phyloP scores from a whole-genome alignment of 176 grass and related monocot genomes.

The sorghum (Sorghum bicolor) region Sorghum_bicolor_NCBIv3 NC_012873.2:62237501-62238000 shows the following conservation, averaged over 20 bases:
- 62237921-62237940: too few relatives aligned
- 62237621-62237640: not conserved
- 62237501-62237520: constrained; percentile 4
- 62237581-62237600: not conserved
- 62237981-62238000: too few relatives aligned
- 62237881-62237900: not conserved
- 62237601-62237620: not conserved
- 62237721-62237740: too few relatives aligned
- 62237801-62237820: not conserved
- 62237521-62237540: not conserved
- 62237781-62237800: not conserved
- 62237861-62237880: not conserved
- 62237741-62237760: too few relatives aligned
- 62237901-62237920: not conserved
- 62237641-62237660: not conserved
- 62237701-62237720: too few relatives aligned
- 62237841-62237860: not conserved
- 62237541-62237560: constrained; percentile 30
- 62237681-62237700: too few relatives aligned
- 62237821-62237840: not conserved
- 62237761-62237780: not conserved
- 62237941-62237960: too few relatives aligned
- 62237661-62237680: not conserved
- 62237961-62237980: not conserved
- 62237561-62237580: constrained; percentile 10